Percentiles rank a stretch among this genome's conserved stretches.
Evolutionary conservation across 164 flowering plant genomes (phyloP).

Genomic region (Pachysandra terminalis): DNA sequence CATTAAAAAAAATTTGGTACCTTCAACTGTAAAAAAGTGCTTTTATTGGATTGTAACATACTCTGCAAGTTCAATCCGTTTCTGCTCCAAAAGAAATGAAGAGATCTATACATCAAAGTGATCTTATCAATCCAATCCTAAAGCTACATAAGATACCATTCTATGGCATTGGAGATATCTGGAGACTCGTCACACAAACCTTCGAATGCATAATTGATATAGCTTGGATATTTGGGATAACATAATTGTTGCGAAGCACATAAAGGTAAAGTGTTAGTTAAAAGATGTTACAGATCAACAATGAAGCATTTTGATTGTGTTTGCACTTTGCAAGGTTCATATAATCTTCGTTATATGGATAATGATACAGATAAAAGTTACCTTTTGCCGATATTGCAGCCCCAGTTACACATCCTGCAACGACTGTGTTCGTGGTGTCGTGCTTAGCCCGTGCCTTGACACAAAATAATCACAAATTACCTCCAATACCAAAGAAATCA

Average conservation of each 20-base stretch:
- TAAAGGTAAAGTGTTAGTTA: neutral
- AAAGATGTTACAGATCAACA: neutral
- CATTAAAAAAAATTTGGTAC: too few species aligned
- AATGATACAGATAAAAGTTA: slow-evolving; percentile 24
- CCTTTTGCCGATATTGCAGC: slow-evolving; percentile 86
- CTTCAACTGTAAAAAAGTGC: too few species aligned
- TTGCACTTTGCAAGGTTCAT: neutral
- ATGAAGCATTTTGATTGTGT: neutral
- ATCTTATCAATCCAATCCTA: too few species aligned
- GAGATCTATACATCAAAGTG: too few species aligned
- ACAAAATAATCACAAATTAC: slow-evolving; percentile 10
- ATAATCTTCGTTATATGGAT: too few species aligned
- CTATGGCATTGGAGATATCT: too few species aligned
- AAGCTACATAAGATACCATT: too few species aligned
- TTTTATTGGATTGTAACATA: too few species aligned
- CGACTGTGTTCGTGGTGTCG: slow-evolving; percentile 76
- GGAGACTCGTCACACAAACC: too few species aligned
- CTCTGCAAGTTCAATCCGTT: too few species aligned
- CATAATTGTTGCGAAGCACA: neutral
- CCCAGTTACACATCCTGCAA: slow-evolving; percentile 95
- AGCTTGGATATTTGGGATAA: neutral
- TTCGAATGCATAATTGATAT: too few species aligned
- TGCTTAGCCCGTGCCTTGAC: slow-evolving; percentile 86
- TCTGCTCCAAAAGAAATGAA: too few species aligned
- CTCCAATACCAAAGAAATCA: neutral